phyloP scores from a whole-genome alignment of 805 yeast genomes.

The Schizosaccharomyces cryophilus region DNA sequence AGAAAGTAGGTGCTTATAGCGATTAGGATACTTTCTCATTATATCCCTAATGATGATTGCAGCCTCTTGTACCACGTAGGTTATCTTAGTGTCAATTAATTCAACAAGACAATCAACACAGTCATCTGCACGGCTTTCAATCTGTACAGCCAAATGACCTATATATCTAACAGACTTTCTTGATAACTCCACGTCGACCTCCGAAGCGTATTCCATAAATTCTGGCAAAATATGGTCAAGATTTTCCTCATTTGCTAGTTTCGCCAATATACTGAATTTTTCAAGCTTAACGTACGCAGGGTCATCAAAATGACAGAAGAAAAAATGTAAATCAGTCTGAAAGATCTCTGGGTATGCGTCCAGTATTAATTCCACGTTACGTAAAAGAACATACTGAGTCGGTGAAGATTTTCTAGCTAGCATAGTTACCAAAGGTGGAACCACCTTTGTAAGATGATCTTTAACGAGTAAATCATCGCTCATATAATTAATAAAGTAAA shows the following conservation, averaged over 20 bases:
- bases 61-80: constrained; percentile 60
- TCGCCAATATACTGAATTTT: constrained; percentile 66
- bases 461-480: constrained; percentile 16
- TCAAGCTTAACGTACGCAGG: constrained; percentile 86
- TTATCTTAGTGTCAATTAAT: constrained; percentile 38
- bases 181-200: constrained; percentile 72
- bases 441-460: constrained; percentile 30
- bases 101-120: constrained; percentile 48
- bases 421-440: constrained; percentile 69
- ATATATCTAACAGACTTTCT: constrained; percentile 71
- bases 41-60: constrained; percentile 30
- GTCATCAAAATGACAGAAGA: constrained; percentile 73
- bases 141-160: constrained; percentile 68
- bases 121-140: constrained; percentile 33
- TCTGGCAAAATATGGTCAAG: constrained; percentile 44
- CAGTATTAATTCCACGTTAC: constrained; percentile 68
- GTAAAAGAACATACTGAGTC: constrained; percentile 77
- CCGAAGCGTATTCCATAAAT: constrained; percentile 68
- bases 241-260: constrained; percentile 43
- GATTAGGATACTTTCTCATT: constrained; percentile 27
- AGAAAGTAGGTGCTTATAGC: constrained; percentile 25
- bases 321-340: constrained; percentile 59
- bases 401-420: constrained; percentile 66
- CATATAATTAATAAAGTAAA: constrained; percentile 52
- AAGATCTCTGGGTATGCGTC: constrained; percentile 69